Conservation (phyloP, 2,329 filamentous ascomycete genomes). For the Curvularia sp. region DNA sequence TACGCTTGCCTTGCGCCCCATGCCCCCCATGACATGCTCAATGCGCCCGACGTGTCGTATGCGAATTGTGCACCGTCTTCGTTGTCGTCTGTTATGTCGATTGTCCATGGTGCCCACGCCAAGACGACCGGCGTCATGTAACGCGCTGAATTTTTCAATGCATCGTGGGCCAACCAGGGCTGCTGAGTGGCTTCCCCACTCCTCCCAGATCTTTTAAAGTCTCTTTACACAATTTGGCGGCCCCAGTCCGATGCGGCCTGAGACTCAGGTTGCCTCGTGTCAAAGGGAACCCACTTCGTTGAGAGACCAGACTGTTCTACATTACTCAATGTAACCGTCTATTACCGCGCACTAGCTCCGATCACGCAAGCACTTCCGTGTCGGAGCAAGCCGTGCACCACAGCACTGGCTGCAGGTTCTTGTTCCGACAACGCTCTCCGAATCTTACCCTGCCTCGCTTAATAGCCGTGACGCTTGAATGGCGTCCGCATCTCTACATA, state of each 20-base stretch:
- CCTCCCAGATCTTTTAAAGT: conserved; percentile 30
- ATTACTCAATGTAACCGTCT: conserved; percentile 32
- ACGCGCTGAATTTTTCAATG: conserved; percentile 36
- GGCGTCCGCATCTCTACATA: conserved; percentile 9
- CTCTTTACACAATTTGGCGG: conserved; percentile 34
- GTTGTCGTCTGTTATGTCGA: conserved; percentile 23
- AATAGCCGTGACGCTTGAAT: conserved; percentile 22
- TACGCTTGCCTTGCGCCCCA: conserved; percentile 12
- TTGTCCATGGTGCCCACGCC: conserved; percentile 32
- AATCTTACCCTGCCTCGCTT: conserved; percentile 41
- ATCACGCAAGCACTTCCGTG: conserved; percentile 12
- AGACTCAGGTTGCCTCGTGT: conserved; percentile 24
- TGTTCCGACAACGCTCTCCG: conserved; percentile 22
- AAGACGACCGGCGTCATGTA: conserved; percentile 41
- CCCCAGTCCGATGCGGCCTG: conserved; percentile 26
- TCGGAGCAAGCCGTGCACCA: conserved; percentile 18
- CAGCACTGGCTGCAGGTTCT: background rate
- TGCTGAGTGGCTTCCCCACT: conserved; percentile 34
- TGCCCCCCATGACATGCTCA: conserved; percentile 4
- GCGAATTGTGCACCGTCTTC: conserved; percentile 34
- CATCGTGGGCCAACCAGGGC: conserved; percentile 27
- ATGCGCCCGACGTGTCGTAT: conserved; percentile 13
- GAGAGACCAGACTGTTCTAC: conserved; percentile 40
- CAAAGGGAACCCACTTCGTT: conserved; percentile 39
- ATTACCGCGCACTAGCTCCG: conserved; percentile 16